Evolutionary conservation across 768 basidiomycete species (phyloP).

Genomic region (Dioszegia crocea): DNA sequence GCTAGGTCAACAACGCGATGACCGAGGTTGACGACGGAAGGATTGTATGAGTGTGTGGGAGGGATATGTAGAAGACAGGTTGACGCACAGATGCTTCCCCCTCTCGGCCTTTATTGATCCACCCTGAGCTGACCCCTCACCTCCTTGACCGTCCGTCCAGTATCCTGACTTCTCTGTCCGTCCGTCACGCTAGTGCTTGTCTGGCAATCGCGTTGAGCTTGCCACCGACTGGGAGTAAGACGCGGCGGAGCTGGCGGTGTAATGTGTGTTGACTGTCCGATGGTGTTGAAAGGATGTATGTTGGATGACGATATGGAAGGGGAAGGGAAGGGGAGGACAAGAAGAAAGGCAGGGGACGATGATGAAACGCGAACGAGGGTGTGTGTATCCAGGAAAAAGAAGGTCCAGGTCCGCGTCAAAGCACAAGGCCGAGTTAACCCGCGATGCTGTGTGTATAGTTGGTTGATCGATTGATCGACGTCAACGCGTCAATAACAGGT

Average conservation of each 20-base stretch:
- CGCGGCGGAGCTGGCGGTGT: no score
- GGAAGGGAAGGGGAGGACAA: no score
- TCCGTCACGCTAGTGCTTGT: no score
- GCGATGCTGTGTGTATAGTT: neutral
- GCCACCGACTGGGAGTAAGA: no score
- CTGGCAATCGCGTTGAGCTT: no score
- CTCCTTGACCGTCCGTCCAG: no score
- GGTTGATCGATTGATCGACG: neutral
- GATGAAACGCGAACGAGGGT: neutral
- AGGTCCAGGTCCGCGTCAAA: neutral
- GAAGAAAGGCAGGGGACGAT: neutral
- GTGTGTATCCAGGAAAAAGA: neutral
- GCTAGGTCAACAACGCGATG: neutral
- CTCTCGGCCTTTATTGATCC: no score
- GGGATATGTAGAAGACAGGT: neutral
- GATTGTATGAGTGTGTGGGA: neutral
- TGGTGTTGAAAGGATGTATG: no score
- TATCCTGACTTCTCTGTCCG: no score
- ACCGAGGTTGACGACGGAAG: neutral
- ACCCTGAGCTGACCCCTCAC: no score
- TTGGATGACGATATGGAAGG: no score
- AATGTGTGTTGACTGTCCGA: no score
- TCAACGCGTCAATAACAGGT: neutral
- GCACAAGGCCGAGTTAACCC: neutral
- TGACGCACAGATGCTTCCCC: slow-evolving; percentile 4